Percentiles rank a stretch among this genome's conserved stretches.
Evolutionary conservation across 1,284 basidiomycete genomes (phyloP).

Genomic region (Violaceomyces palustris): DNA sequence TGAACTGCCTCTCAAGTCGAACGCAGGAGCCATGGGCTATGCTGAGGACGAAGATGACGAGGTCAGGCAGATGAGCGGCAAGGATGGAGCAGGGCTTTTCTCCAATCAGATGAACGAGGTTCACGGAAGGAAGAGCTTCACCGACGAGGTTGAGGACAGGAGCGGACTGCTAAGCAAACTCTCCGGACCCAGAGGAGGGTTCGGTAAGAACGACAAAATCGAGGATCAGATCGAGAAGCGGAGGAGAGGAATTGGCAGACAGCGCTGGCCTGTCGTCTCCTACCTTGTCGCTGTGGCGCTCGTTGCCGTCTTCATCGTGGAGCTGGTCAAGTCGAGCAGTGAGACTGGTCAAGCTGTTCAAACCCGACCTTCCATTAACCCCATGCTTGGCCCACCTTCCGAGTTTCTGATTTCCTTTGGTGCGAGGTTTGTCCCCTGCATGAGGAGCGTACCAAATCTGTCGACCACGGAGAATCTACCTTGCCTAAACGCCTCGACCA

Average conservation of each 20-base stretch:
- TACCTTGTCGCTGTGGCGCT: slow-evolving; percentile 61
- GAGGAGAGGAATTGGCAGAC: slow-evolving; percentile 72
- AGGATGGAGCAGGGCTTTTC: slow-evolving; percentile 18
- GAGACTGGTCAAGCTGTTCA: slow-evolving; percentile 51
- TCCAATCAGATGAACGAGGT: slow-evolving; percentile 12
- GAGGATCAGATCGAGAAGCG: slow-evolving; percentile 49
- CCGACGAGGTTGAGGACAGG: slow-evolving; percentile 20
- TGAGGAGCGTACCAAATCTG: slow-evolving; percentile 61
- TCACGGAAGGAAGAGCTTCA: slow-evolving; percentile 1
- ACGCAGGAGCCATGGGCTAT: slow-evolving; percentile 39
- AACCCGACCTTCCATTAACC: slow-evolving; percentile 70
- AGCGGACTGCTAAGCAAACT: slow-evolving; percentile 18
- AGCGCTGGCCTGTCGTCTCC: slow-evolving; percentile 66
- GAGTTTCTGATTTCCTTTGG: slow-evolving; percentile 78
- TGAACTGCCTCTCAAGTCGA: slow-evolving; percentile 27
- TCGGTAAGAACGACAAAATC: slow-evolving; percentile 23
- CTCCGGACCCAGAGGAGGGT: slow-evolving; percentile 4
- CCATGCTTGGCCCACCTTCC: slow-evolving; percentile 83
- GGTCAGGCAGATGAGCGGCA: slow-evolving; percentile 28
- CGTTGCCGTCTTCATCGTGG: slow-evolving; percentile 55
- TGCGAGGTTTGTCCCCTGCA: slow-evolving; percentile 82
- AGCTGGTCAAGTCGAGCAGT: slow-evolving; percentile 44
- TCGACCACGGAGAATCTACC: slow-evolving; percentile 59
- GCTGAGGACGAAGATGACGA: slow-evolving; percentile 49
- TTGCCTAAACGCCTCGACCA: slow-evolving; percentile 59